phyloP scores from a whole-genome alignment of 192 early-diverging fungal genomes.

The Backusella psychrophila region DNA sequence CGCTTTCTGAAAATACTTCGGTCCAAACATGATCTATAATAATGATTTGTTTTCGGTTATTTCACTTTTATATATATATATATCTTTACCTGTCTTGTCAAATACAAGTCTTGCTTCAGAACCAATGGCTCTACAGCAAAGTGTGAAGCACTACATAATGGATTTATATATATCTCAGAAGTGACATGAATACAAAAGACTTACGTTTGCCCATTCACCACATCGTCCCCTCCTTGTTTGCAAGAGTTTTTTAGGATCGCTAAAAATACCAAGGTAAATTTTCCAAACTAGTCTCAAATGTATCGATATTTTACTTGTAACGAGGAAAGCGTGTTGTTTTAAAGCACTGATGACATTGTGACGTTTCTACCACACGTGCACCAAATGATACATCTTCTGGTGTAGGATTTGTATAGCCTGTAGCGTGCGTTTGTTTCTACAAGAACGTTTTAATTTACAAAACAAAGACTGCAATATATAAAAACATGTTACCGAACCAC shows the following conservation, averaged over 20 bases:
- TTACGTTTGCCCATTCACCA: conserved; percentile 59
- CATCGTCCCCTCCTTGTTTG: conserved; percentile 49
- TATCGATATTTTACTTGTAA: conserved; percentile 35
- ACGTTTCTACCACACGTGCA: conserved; percentile 41
- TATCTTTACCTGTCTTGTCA: conserved; percentile 37
- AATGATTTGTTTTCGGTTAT: not conserved
- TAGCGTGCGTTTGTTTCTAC: conserved; percentile 22
- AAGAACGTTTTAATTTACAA: not conserved
- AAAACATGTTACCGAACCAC: conserved; percentile 20
- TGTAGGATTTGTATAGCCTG: conserved; percentile 23
- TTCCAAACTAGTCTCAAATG: too few species aligned
- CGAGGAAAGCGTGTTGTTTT: conserved; percentile 47
- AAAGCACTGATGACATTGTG: conserved; percentile 36
- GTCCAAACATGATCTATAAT: conserved; percentile 54
- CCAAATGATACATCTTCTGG: conserved; percentile 40
- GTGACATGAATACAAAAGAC: not conserved
- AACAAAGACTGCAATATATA: not conserved
- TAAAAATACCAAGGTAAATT: too few species aligned
- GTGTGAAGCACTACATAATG: conserved; percentile 43
- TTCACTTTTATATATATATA: not conserved
- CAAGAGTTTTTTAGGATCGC: conserved; percentile 41
- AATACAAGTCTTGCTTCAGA: conserved; percentile 45
- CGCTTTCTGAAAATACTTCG: conserved; percentile 48
- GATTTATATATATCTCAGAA: not conserved
- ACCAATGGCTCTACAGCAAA: conserved; percentile 49